Base-by-base conservation (phyloP, 2,329 filamentous ascomycete species). In the Echinosphaeria canescens region DNA sequence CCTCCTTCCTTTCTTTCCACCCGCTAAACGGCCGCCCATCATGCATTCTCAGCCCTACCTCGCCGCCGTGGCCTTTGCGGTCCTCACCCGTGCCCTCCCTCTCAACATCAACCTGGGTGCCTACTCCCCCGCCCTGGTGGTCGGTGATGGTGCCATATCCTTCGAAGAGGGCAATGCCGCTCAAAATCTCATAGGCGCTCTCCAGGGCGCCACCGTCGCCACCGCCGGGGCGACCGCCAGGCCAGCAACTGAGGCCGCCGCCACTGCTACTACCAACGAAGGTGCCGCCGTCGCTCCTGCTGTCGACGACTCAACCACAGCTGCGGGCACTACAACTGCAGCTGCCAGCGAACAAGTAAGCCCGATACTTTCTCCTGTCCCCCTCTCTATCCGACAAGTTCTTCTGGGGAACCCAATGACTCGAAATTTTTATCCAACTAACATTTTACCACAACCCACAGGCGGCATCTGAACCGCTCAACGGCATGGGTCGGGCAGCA, bases 21-120 rank as follows among this genome's bases (percentile, higher is more conserved):
- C n/a, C n/a, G n/a, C n/a, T n/a, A n/a, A n/a, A n/a, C n/a, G n/a
- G n/a, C n/a, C n/a, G n/a, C n/a, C n/a, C n/a, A n/a, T n/a, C 13
- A 25, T 25, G 23, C 23, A 15, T 14, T 25, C 23, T 15, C 14
- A 25, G 13, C 8, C 23, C 12, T 9, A 15, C 13, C 23, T 25
- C 23, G 23, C 23, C n/a, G 16, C 23, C 13, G 23, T 15, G 6
- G 23, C 16, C 12, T 15, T 25, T 8, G 16, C 16, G 13, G 13
- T 29, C 24, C n/a, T 34, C 25, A 22, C 29, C 31, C 30, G 36
- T 12, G 41, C 48, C 30, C 42, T 55, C 25, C 54, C 54, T 15
- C 50, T 59, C 27, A 59, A 58, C 48, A 58, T 59, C 51, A 58
- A 58, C 43, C 46, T 59, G 27, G 55, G 54, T 28, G 54, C 55